A percentile compares a stretch with the other conserved stretches of the same genome.
Evolutionary conservation across 805 yeast species (phyloP).

Genomic region (Scheffersomyces stipitis): DNA sequence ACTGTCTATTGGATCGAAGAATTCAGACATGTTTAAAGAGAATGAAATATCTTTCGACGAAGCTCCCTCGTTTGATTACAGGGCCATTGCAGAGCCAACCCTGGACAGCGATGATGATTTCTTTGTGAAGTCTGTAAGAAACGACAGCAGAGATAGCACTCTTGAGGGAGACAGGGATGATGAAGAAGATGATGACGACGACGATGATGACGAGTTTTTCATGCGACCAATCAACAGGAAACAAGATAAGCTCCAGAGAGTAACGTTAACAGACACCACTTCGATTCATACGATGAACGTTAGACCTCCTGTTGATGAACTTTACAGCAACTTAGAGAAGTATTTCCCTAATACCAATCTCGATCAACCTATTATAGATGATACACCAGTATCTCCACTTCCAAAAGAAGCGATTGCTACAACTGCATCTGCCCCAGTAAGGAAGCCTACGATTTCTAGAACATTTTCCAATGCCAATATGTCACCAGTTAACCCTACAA

Average conservation of each 20-base stretch:
- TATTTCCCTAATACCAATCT: slow-evolving; percentile 91
- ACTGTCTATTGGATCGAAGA: slow-evolving; percentile 8
- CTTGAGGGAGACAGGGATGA: neutral
- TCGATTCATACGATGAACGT: slow-evolving; percentile 49
- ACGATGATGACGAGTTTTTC: slow-evolving; percentile 15
- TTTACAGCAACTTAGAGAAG: slow-evolving; percentile 85
- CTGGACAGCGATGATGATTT: slow-evolving; percentile 14
- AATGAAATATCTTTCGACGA: slow-evolving; percentile 72
- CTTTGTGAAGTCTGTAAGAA: slow-evolving; percentile 15
- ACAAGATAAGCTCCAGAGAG: neutral
- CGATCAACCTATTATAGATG: slow-evolving; percentile 85
- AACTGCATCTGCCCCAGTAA: slow-evolving; percentile 9
- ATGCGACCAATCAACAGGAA: slow-evolving; percentile 14
- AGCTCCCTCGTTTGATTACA: slow-evolving; percentile 46
- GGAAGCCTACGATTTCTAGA: slow-evolving; percentile 38
- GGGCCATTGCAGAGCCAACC: neutral
- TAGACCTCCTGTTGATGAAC: slow-evolving; percentile 93
- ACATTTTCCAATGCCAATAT: slow-evolving; percentile 45
- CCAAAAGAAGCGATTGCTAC: slow-evolving; percentile 1
- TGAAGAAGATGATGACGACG: slow-evolving; percentile 21
- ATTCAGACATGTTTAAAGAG: slow-evolving; percentile 60
- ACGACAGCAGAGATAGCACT: neutral
- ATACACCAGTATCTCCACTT: slow-evolving; percentile 59
- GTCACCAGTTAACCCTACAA: slow-evolving; percentile 28
- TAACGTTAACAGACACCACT: slow-evolving; percentile 2